Conservation (phyloP, 164 flowering plant species). For the Stephania japonica region DNA sequence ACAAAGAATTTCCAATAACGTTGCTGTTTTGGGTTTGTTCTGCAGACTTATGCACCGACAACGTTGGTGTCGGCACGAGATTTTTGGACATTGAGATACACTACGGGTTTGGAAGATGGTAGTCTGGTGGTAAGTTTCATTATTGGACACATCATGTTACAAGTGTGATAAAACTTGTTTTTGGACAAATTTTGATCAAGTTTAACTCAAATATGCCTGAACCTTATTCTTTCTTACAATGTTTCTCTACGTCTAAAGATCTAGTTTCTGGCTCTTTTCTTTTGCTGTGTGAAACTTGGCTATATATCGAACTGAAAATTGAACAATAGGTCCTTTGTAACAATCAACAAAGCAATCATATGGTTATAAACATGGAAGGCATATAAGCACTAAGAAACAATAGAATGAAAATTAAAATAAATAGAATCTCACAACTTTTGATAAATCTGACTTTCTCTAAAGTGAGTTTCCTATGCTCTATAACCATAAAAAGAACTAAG, state of each 20-base stretch:
- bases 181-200: neutral
- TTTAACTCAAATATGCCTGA: neutral
- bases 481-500: too few relatives aligned
- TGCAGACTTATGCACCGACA: constrained; percentile 80
- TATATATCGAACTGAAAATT: neutral
- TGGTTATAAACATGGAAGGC: too few relatives aligned
- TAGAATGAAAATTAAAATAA: too few relatives aligned
- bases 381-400: too few relatives aligned
- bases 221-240: neutral
- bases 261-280: neutral
- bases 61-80: constrained; percentile 86
- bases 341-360: too few relatives aligned
- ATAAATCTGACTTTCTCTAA: too few relatives aligned
- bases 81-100: constrained; percentile 82
- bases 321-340: too few relatives aligned
- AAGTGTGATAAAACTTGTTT: neutral
- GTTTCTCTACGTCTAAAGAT: neutral
- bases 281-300: neutral
- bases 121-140: constrained; percentile 66
- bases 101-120: constrained; percentile 68
- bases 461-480: too few relatives aligned
- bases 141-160: neutral
- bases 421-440: too few relatives aligned
- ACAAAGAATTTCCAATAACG: neutral
- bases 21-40: neutral